Evolutionary conservation across 1,139 yeast genomes (phyloP).

Genomic region (Eremothecium gossypii): DNA sequence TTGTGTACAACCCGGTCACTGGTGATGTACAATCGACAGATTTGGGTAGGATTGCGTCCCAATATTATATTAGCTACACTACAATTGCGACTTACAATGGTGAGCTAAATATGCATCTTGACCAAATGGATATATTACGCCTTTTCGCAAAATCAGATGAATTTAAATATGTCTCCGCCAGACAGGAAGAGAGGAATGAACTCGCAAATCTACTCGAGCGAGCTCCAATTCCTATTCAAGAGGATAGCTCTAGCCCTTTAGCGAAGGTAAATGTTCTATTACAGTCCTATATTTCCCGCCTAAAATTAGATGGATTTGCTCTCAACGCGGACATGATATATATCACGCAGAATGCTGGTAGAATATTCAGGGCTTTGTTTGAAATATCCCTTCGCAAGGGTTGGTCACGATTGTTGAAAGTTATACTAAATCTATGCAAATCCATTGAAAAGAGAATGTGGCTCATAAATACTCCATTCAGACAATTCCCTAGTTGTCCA

Average conservation of each 20-base stretch:
- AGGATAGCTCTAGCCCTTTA: slow-evolving; percentile 56
- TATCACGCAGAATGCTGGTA: slow-evolving; percentile 87
- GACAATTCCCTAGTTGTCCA: slow-evolving; percentile 71
- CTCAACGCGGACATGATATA: slow-evolving; percentile 89
- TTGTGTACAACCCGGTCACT: slow-evolving; percentile 44
- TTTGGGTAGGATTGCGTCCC: slow-evolving; percentile 77
- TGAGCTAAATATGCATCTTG: slow-evolving; percentile 53
- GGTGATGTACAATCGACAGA: slow-evolving; percentile 56
- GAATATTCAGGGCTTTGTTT: slow-evolving; percentile 75
- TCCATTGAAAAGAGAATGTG: slow-evolving; percentile 78
- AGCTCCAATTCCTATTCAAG: slow-evolving; percentile 83
- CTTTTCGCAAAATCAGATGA: slow-evolving; percentile 79
- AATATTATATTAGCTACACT: slow-evolving; percentile 68
- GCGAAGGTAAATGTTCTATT: slow-evolving; percentile 75
- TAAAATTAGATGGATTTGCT: slow-evolving; percentile 80
- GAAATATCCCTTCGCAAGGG: slow-evolving; percentile 64
- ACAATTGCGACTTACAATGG: slow-evolving; percentile 59
- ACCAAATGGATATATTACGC: slow-evolving; percentile 66
- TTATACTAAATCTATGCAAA: slow-evolving; percentile 57
- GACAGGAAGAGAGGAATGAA: slow-evolving; percentile 83
- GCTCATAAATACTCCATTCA: slow-evolving; percentile 75
- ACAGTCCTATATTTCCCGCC: slow-evolving; percentile 74
- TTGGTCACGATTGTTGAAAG: slow-evolving; percentile 61
- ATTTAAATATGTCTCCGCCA: slow-evolving; percentile 70
- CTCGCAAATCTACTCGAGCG: slow-evolving; percentile 57